Conservation (phyloP, 768 basidiomycete genomes). For the Boletus insuetus region DNA sequence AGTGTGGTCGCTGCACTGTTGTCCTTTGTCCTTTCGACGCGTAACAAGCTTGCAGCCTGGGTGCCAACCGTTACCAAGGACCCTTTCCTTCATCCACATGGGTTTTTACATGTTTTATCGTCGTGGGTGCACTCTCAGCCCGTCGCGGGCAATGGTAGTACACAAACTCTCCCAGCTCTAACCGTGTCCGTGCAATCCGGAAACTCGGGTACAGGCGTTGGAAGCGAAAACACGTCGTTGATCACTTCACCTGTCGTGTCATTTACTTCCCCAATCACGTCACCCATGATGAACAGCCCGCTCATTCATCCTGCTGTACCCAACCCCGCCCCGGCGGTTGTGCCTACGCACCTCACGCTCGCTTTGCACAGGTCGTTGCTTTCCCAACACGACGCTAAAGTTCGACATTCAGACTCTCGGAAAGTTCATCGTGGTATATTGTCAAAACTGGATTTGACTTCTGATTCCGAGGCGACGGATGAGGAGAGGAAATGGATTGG, state of each 20-base stretch:
- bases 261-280: background rate
- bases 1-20: slow-evolving; percentile 66
- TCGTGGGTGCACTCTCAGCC: slow-evolving; percentile 26
- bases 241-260: slow-evolving; percentile 16
- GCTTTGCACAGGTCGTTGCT: slow-evolving; percentile 20
- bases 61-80: slow-evolving; percentile 59
- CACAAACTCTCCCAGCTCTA: slow-evolving; percentile 32
- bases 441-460: slow-evolving; percentile 49
- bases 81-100: slow-evolving; percentile 70
- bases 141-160: slow-evolving; percentile 6
- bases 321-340: background rate
- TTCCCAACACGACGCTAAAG: slow-evolving; percentile 28
- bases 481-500: slow-evolving; percentile 32
- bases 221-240: slow-evolving; percentile 13
- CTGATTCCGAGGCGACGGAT: slow-evolving; percentile 32
- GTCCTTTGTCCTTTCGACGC: slow-evolving; percentile 60
- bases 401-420: slow-evolving; percentile 47
- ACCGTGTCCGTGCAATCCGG: slow-evolving; percentile 20
- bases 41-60: slow-evolving; percentile 68
- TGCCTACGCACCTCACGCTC: slow-evolving; percentile 25
- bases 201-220: slow-evolving; percentile 11
- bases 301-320: slow-evolving; percentile 14
- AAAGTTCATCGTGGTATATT: slow-evolving; percentile 62
- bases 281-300: slow-evolving; percentile 8
- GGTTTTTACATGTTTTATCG: slow-evolving; percentile 50